Base-by-base conservation (phyloP, 495 filamentous ascomycete genomes). In the Penicillium flavigenum region DNA sequence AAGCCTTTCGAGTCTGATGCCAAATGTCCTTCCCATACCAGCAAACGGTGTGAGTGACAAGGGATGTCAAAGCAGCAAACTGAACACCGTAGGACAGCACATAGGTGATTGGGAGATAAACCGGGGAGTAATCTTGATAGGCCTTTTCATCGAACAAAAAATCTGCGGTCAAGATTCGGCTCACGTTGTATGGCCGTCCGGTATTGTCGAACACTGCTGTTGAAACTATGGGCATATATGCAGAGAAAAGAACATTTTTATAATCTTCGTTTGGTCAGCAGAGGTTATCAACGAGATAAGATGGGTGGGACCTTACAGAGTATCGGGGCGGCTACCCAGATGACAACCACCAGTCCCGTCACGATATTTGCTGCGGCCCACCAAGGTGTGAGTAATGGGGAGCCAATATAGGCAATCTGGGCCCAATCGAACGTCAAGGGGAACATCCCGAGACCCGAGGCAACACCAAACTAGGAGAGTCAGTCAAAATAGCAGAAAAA, bases 361-460 rank as follows among this genome's bases (percentile, higher is more conserved):
- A 94, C 82, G 39, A 94, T 90, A 65, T 95, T 95, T 68, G 91
- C 83, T 9, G 90, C 88, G 5, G 91, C 91, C 91, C 91, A 95
- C 72, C 90, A 94, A 1, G 91, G 91, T 2, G 87, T 90, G 3
- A 93, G 75, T 2, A 96, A 73, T 2, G 91, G 91, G 12, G 89
- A 93, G 1, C 89, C 89, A 57, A 91, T 93, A 68, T 95, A 95
- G 10, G 91, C 90, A 38, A 96, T 87, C 68, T 96, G 91, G 3
- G 88, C 86, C 91, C 91, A 95, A 73, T 96, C 91, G 62, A 96
- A 95, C 0, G 91, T 95, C 58, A 94, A 62, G 10, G 91, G 91
- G 58, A 94, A 89, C 43, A 95, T 76, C 3, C 91, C 91, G 41
- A 96, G 76, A 22, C 91, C 91, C 3, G 91, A 92, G n/a, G 83